phyloP scores from a whole-genome alignment of 2,329 filamentous ascomycete species.

The Metarhizium album region DNA sequence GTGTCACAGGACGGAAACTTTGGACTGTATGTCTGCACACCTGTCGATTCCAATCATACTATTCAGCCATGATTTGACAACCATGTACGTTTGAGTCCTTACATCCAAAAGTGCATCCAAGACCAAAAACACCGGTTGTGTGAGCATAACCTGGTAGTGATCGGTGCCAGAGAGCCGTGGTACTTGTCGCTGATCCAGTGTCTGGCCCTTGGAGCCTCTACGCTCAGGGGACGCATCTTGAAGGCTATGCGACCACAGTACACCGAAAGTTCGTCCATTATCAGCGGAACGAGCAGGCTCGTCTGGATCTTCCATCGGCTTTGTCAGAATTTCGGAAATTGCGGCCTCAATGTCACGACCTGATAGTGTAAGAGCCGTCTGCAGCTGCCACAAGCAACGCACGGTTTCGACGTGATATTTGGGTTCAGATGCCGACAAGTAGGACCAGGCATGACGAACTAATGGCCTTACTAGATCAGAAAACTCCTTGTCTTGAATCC shows the following conservation, averaged over 20 bases:
- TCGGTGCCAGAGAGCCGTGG: slow-evolving; percentile 43
- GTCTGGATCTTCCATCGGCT: neutral
- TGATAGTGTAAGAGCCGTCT: slow-evolving; percentile 54
- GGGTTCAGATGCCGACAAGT: slow-evolving; percentile 69
- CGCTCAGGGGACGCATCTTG: slow-evolving; percentile 47
- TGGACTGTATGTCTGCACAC: slow-evolving; percentile 26
- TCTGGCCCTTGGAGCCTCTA: slow-evolving; percentile 35
- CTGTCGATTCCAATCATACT: slow-evolving; percentile 52
- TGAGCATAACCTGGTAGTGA: slow-evolving; percentile 63
- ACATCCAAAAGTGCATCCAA: slow-evolving; percentile 69
- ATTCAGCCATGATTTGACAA: slow-evolving; percentile 72
- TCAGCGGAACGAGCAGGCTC: slow-evolving; percentile 32
- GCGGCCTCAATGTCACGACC: slow-evolving; percentile 73
- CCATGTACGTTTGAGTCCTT: slow-evolving; percentile 62
- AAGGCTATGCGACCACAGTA: slow-evolving; percentile 73
- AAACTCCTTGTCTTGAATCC: slow-evolving; percentile 40
- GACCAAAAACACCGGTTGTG: slow-evolving; percentile 69
- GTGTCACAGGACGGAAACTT: neutral
- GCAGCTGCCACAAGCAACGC: slow-evolving; percentile 74
- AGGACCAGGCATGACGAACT: slow-evolving; percentile 65
- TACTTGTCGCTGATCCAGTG: slow-evolving; percentile 21
- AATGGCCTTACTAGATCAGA: slow-evolving; percentile 56
- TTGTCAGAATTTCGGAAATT: slow-evolving; percentile 55
- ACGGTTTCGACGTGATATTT: slow-evolving; percentile 95
- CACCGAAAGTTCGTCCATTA: slow-evolving; percentile 56